These are phyloP conservation scores for Phytophthora colocasiae DNA, from an alignment of 352 stramenopile genomes.

Conservation along the genomic window DNA sequence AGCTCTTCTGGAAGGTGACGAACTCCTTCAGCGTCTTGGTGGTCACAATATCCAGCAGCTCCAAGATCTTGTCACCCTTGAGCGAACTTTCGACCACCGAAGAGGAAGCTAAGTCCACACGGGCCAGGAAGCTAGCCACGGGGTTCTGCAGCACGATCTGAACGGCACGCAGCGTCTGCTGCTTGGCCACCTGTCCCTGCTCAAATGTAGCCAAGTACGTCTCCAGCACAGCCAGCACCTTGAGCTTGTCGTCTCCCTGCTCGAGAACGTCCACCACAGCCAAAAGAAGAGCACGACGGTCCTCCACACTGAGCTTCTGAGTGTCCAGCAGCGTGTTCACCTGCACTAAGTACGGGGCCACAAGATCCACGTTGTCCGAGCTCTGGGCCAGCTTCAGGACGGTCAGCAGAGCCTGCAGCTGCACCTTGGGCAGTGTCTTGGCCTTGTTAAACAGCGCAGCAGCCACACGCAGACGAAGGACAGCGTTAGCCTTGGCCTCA, in stretches of 20 bases:
- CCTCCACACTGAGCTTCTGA: slow-evolving; percentile 47
- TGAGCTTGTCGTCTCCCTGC: slow-evolving; percentile 57
- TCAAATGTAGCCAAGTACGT: slow-evolving; percentile 77
- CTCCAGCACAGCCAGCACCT: slow-evolving; percentile 75
- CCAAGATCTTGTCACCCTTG: slow-evolving; percentile 69
- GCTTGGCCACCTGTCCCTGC: slow-evolving; percentile 54
- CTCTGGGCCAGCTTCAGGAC: slow-evolving; percentile 66
- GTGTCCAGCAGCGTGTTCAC: slow-evolving; percentile 65
- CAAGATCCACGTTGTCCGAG: slow-evolving; percentile 66
- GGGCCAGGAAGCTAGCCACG: slow-evolving; percentile 90
- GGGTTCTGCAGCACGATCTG: slow-evolving; percentile 91
- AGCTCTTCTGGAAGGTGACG: slow-evolving; percentile 73
- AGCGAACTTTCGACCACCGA: slow-evolving; percentile 83
- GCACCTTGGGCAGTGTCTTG: slow-evolving; percentile 58
- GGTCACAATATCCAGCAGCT: slow-evolving; percentile 94
- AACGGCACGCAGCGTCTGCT: slow-evolving; percentile 78
- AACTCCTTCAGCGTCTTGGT: slow-evolving; percentile 94
- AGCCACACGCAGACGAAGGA: slow-evolving; percentile 76
- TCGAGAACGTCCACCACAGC: slow-evolving; percentile 76
- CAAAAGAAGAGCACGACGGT: slow-evolving; percentile 71
- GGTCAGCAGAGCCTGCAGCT: slow-evolving; percentile 71
- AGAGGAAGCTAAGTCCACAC: slow-evolving; percentile 86
- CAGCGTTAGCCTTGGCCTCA: slow-evolving; percentile 59
- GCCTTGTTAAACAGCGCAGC: slow-evolving; percentile 83
- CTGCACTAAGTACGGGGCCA: slow-evolving; percentile 75